phyloP scores from a whole-genome alignment of 805 yeast species.

The Starmera quercuum region DNA sequence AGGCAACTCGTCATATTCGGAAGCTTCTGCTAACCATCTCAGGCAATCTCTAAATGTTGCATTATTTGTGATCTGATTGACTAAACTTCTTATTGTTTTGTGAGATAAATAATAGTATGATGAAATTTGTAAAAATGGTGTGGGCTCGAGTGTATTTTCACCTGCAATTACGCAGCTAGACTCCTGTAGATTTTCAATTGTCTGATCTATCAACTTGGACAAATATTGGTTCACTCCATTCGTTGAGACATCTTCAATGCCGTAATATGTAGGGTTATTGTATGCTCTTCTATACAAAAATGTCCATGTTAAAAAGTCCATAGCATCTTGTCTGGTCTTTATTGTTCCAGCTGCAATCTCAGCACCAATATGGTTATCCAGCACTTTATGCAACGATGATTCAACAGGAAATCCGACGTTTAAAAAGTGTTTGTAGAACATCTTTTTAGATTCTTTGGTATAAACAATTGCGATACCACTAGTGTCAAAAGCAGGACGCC shows the following conservation, averaged over 20 bases:
- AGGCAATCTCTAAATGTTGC: constrained; percentile 55
- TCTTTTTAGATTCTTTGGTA: constrained; percentile 73
- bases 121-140: constrained; percentile 77
- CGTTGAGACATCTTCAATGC: constrained; percentile 68
- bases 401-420: constrained; percentile 97
- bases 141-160: constrained; percentile 42
- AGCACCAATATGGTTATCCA: constrained; percentile 91
- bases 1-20: constrained; percentile 85
- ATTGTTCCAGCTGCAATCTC: constrained; percentile 95
- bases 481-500: constrained; percentile 93
- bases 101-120: constrained; percentile 93
- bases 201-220: constrained; percentile 56
- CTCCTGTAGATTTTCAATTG: constrained; percentile 58
- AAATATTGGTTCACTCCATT: constrained; percentile 77
- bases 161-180: constrained; percentile 63
- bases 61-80: constrained; percentile 39
- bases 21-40: constrained; percentile 87
- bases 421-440: constrained; percentile 78
- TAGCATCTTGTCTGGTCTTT: constrained; percentile 87
- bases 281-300: constrained; percentile 89
- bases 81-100: constrained; percentile 67
- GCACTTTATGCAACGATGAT: constrained; percentile 65
- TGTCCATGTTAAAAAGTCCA: constrained; percentile 94
- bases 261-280: constrained; percentile 87
- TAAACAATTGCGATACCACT: constrained; percentile 90